phyloP scores from a whole-genome alignment of 495 filamentous ascomycete species.

The Xylaria curta region DNA sequence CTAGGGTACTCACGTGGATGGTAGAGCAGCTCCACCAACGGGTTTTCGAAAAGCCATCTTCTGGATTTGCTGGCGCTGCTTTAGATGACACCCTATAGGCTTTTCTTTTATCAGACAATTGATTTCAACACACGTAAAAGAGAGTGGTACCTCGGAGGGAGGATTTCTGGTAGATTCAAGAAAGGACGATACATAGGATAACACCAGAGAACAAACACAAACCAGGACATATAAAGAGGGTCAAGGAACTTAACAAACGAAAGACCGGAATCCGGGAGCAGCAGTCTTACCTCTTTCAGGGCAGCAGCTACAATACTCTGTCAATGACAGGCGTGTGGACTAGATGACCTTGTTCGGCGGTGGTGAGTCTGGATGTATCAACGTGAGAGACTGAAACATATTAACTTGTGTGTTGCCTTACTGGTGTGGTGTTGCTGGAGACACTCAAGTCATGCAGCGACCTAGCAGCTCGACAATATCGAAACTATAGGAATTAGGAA shows the following conservation, averaged over 20 bases:
- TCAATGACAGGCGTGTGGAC: neutral
- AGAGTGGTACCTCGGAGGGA: neutral
- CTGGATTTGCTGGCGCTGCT: neutral
- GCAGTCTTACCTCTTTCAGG: neutral
- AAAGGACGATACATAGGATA: neutral
- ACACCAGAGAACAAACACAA: neutral
- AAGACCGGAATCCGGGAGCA: neutral
- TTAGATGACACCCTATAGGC: neutral
- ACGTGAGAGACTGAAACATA: neutral
- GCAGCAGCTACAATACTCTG: neutral
- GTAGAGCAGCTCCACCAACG: neutral
- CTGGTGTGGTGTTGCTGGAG: neutral
- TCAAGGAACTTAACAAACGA: neutral
- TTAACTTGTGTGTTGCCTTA: neutral
- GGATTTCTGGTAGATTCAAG: neutral
- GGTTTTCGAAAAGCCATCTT: constrained; percentile 10
- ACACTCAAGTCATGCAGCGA: neutral
- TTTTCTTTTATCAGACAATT: neutral
- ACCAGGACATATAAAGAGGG: too few species aligned
- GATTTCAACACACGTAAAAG: neutral
- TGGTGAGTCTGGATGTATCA: neutral
- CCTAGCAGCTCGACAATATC: neutral
- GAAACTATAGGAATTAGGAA: neutral
- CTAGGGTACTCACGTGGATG: constrained; percentile 10
- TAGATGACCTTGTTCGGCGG: neutral